A percentile compares a stretch with the other conserved stretches of the same genome.
Conservation (phyloP, 495 filamentous ascomycete species). For the Echria macrotheca region DNA sequence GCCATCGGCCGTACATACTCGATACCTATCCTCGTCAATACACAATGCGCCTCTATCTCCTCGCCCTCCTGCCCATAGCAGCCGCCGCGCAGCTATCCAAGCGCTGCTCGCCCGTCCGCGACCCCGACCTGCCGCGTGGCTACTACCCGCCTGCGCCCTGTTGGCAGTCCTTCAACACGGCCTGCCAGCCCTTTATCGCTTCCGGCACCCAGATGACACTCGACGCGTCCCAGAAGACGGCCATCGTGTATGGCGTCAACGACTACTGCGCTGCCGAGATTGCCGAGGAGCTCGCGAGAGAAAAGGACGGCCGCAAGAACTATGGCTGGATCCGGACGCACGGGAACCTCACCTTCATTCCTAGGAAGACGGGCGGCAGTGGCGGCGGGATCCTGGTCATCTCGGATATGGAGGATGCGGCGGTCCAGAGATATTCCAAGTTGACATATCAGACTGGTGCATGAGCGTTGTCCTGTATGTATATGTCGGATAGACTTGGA, state of each 20-base stretch:
- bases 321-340: conserved; percentile 15
- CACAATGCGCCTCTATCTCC: conserved; percentile 1
- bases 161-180: conserved; percentile 23
- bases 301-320: conserved; percentile 19
- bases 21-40: neutral
- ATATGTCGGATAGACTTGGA: no score
- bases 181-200: conserved; percentile 17
- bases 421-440: conserved; percentile 12
- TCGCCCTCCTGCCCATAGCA: neutral
- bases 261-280: conserved; percentile 15
- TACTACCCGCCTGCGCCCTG: conserved; percentile 25
- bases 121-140: conserved; percentile 18
- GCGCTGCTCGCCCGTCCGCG: conserved; percentile 21
- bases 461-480: no score
- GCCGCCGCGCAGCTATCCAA: neutral
- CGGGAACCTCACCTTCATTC: conserved; percentile 15
- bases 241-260: conserved; percentile 17
- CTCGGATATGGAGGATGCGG: conserved; percentile 14
- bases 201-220: conserved; percentile 14
- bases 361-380: no score
- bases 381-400: conserved; percentile 21
- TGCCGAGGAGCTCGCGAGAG: conserved; percentile 18
- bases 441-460: conserved; percentile 16
- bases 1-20: no score
- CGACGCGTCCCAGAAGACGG: conserved; percentile 12